Percentiles rank a stretch among this genome's conserved stretches.
Evolutionary conservation across 2,329 filamentous ascomycete genomes (phyloP).

Genomic region (Xylariaceae sp.): DNA sequence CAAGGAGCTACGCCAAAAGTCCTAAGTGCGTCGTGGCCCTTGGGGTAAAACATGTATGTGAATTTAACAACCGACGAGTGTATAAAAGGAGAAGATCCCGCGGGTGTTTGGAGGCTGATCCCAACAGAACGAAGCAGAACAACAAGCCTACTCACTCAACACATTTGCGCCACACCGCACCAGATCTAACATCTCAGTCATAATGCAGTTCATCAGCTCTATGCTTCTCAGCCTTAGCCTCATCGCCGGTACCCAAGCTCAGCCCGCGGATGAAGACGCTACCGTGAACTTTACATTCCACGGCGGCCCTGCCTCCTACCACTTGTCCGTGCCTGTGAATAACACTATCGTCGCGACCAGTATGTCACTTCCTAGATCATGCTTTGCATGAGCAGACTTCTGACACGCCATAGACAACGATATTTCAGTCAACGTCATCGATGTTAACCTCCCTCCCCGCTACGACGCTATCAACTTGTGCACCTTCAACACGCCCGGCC

Average conservation of each 20-base stretch:
- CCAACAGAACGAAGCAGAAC: too few species aligned
- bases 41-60: too few species aligned
- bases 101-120: too few species aligned
- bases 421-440: slow-evolving; percentile 38
- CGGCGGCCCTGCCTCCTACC: slow-evolving; percentile 38
- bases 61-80: too few species aligned
- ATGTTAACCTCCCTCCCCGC: slow-evolving; percentile 38
- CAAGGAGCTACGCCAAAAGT: too few species aligned
- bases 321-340: slow-evolving; percentile 39
- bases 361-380: slow-evolving; percentile 21
- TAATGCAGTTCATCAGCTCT: slow-evolving; percentile 20
- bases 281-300: slow-evolving; percentile 42
- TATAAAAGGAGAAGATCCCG: too few species aligned
- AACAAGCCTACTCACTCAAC: too few species aligned
- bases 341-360: slow-evolving; percentile 36
- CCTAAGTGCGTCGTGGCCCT: too few species aligned
- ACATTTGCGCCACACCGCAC: too few species aligned
- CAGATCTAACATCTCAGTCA: background rate
- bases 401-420: slow-evolving; percentile 33
- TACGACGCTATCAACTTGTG: slow-evolving; percentile 41
- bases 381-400: background rate
- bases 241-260: slow-evolving; percentile 15
- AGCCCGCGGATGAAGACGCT: slow-evolving; percentile 26
- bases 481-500: slow-evolving; percentile 38
- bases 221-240: slow-evolving; percentile 21